These are phyloP conservation scores for Pseudovirgaria hyperparasitica DNA, from an alignment of 2,329 filamentous ascomycete genomes.

Conservation along the genomic window DNA sequence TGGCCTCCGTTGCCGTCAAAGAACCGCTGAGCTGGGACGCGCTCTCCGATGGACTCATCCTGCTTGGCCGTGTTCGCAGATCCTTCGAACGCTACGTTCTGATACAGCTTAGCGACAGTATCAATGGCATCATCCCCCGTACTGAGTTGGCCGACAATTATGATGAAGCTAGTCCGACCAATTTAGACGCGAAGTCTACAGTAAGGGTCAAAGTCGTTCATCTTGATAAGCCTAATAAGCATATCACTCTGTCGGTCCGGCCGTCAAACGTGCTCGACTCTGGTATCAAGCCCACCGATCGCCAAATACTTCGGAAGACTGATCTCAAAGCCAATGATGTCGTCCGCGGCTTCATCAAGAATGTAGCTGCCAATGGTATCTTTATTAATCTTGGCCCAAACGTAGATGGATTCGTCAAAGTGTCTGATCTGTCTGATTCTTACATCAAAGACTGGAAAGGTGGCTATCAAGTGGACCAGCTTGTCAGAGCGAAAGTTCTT, in stretches of 20 bases:
- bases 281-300: constrained; percentile 65
- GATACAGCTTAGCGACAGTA: constrained; percentile 68
- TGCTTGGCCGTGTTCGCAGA: constrained; percentile 76
- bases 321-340: constrained; percentile 67
- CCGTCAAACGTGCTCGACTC: constrained; percentile 86
- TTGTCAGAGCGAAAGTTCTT: constrained; percentile 78
- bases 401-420: constrained; percentile 69
- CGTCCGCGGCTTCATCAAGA: constrained; percentile 83
- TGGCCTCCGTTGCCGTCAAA: constrained; percentile 59
- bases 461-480: constrained; percentile 72
- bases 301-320: constrained; percentile 58
- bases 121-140: constrained; percentile 70
- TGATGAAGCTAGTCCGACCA: constrained; percentile 60
- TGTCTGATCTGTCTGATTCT: constrained; percentile 78
- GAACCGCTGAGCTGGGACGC: constrained; percentile 55
- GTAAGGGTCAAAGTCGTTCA: constrained; percentile 75
- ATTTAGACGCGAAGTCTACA: constrained; percentile 72
- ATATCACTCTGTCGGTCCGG: constrained; percentile 65
- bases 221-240: constrained; percentile 75
- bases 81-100: constrained; percentile 71
- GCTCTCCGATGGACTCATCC: constrained; percentile 64
- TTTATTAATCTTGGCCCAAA: constrained; percentile 75
- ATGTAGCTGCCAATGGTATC: constrained; percentile 76
- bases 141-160: constrained; percentile 83
- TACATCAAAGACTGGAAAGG: constrained; percentile 96